A percentile compares a stretch with the other conserved stretches of the same genome.
Evolutionary conservation across 495 filamentous ascomycete species (phyloP).

Genomic region (Rostrohypoxylon terebratum): DNA sequence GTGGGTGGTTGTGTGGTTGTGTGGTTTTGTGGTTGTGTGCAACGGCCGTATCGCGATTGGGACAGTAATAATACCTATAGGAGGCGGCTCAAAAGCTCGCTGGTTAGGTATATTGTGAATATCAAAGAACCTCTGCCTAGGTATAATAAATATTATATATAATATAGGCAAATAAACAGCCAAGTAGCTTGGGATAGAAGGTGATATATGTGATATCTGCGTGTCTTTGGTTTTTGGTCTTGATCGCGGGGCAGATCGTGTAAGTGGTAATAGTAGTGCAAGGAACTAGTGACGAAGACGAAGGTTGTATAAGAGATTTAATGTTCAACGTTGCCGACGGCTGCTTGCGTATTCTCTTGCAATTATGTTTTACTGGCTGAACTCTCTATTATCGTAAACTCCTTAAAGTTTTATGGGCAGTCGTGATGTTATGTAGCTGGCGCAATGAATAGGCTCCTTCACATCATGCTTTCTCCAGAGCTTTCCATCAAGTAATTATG

Average conservation of each 20-base stretch:
- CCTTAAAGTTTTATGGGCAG: slow-evolving; percentile 28
- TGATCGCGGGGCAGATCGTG: slow-evolving; percentile 10
- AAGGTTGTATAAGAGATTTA: neutral
- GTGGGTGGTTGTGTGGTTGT: slow-evolving; percentile 3
- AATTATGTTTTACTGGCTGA: slow-evolving; percentile 35
- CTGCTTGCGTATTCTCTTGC: slow-evolving; percentile 36
- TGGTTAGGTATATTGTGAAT: neutral
- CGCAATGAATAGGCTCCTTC: slow-evolving; percentile 38
- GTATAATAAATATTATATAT: too few relatives aligned
- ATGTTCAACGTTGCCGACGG: slow-evolving; percentile 8
- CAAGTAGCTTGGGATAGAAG: neutral
- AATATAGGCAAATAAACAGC: too few relatives aligned
- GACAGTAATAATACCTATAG: neutral
- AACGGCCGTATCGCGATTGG: slow-evolving; percentile 7
- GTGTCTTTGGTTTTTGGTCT: neutral
- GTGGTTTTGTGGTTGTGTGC: slow-evolving; percentile 5
- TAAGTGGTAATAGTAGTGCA: slow-evolving; percentile 20
- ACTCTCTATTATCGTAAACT: slow-evolving; percentile 32
- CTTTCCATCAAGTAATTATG: slow-evolving; percentile 67
- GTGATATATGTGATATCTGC: neutral
- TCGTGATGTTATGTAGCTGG: slow-evolving; percentile 40
- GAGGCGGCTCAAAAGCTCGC: neutral
- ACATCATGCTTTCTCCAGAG: slow-evolving; percentile 41
- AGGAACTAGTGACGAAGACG: neutral
- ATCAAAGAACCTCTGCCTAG: neutral